These are phyloP conservation scores for Phytophthora rubi DNA, from an alignment of 352 stramenopile genomes.

Conservation along the genomic window DNA sequence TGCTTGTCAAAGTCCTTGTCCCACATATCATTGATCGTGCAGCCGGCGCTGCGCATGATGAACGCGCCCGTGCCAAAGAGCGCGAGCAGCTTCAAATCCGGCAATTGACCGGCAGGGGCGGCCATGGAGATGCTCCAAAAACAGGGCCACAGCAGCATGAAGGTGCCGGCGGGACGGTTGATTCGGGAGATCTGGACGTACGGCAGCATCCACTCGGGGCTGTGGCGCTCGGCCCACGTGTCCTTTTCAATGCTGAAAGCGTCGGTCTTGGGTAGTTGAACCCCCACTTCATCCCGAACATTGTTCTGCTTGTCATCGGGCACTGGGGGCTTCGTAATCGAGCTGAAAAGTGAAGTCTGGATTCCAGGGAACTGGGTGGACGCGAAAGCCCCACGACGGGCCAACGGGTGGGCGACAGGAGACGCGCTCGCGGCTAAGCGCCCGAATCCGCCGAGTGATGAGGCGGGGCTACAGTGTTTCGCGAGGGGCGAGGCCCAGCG, in stretches of 20 bases:
- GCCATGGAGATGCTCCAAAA: conserved; percentile 97
- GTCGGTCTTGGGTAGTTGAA: conserved; percentile 21
- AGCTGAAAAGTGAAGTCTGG: conserved; percentile 22
- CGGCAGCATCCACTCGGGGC: conserved; percentile 78
- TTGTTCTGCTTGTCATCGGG: conserved; percentile 8
- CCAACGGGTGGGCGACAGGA: conserved; percentile 4
- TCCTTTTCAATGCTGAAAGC: conserved; percentile 82
- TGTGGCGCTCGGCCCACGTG: conserved; percentile 85
- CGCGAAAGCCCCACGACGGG: conserved; percentile 8
- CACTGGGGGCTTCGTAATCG: conserved; percentile 11
- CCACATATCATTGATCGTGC: conserved; percentile 99
- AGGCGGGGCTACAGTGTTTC: not conserved
- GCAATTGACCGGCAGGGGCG: conserved; percentile 75
- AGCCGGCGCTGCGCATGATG: conserved; percentile 97
- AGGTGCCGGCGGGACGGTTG: conserved; percentile 89
- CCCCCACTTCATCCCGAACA: not conserved
- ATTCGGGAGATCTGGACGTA: conserved; percentile 89
- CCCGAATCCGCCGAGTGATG: not conserved
- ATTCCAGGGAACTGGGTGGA: conserved; percentile 18
- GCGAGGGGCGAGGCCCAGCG: conserved; percentile 4
- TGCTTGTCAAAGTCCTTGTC: conserved; percentile 97
- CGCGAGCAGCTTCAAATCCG: conserved; percentile 82
- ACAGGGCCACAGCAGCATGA: conserved; percentile 97
- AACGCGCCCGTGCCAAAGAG: conserved; percentile 92
- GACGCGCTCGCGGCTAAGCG: conserved; percentile 6